Base-by-base conservation (phyloP, 768 basidiomycete species). In the Pholiota conissans region DNA sequence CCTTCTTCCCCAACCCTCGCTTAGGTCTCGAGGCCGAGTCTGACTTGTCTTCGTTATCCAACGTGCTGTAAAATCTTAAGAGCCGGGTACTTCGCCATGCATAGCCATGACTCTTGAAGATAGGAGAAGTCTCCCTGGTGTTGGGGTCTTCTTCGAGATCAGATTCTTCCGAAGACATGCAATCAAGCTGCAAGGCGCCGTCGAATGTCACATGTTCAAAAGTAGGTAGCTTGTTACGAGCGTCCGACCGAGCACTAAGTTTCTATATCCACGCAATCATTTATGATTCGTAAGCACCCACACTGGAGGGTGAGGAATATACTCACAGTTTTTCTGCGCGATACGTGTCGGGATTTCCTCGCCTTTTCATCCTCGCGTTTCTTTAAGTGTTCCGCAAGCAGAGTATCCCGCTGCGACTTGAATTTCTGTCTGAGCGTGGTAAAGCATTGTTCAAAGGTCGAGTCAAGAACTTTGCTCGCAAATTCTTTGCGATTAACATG, bases 121-220 rank as follows among this genome's bases (percentile, higher is more conserved):
- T 61, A 29, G 72, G 74, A 58, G 66, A 68, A 34, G 70, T 67
- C 39, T 67, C 73, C 3, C 64, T 59, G 40, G 50, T 63, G 2
- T 64, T 45, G 14, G 62, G 52, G 58, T 69, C 68, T 28, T 69
- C 69, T 32, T 87, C 87, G 49, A 71, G 73, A 60, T 84, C 84
- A 13, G 89, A 90, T 67, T 91, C 90, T 61, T 91, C 90, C 28
- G 85, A 87, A 26, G 90, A 91, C 85, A 91, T 89, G 70, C 89
- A 91, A 47, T 91, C 90, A 18, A 83, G 59, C 59, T 87, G 84
- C 56, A 91, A 69, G 13, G 90, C 89, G 13, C 83, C 83, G 64
- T 90, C 87, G 64, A 91, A 91, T 13, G 74, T 78, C 24, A 83
- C 74, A 68, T 90, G 84, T 54, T 84, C 79, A 58, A 89, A 86